Evolutionary conservation across 2,329 filamentous ascomycete genomes (phyloP).

Genomic region (Apiospora sp.): DNA sequence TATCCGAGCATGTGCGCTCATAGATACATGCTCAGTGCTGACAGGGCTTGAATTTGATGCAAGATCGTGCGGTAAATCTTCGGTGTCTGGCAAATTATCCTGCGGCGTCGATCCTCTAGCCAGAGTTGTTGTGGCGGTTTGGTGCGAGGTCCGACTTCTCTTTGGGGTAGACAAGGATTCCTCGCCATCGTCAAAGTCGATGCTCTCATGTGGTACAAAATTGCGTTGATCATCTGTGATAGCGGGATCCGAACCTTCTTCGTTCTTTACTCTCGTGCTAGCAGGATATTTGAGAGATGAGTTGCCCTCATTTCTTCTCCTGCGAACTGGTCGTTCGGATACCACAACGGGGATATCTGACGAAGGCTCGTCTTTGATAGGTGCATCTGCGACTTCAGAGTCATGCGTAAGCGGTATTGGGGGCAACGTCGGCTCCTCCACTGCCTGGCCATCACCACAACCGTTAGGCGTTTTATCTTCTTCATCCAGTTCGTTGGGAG

Average conservation of each 20-base stretch:
- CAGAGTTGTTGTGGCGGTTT: neutral
- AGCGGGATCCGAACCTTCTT: conserved; percentile 46
- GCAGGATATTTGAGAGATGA: conserved; percentile 35
- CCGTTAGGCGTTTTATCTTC: neutral
- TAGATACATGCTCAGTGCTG: neutral
- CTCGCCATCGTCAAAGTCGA: conserved; percentile 65
- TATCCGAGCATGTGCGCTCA: neutral
- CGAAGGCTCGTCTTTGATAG: conserved; percentile 60
- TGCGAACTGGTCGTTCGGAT: conserved; percentile 57
- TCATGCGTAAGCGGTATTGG: conserved; percentile 34
- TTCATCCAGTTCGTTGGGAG: neutral
- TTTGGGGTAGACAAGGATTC: conserved; percentile 52
- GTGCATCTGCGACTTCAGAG: conserved; percentile 4
- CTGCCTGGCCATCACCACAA: conserved; percentile 1
- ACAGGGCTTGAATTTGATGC: neutral
- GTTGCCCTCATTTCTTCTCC: conserved; percentile 50
- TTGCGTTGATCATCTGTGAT: conserved; percentile 37
- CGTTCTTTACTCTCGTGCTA: conserved; percentile 51
- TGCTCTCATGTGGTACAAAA: conserved; percentile 60
- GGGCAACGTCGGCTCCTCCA: conserved; percentile 39
- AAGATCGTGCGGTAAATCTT: neutral
- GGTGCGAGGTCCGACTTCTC: conserved; percentile 41
- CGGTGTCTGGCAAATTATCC: neutral
- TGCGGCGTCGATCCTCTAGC: neutral
- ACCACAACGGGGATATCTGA: conserved; percentile 61